These are phyloP conservation scores for Turritis glabra DNA, from an alignment of 345 rosid genomes.

Conservation along the genomic window DNA sequence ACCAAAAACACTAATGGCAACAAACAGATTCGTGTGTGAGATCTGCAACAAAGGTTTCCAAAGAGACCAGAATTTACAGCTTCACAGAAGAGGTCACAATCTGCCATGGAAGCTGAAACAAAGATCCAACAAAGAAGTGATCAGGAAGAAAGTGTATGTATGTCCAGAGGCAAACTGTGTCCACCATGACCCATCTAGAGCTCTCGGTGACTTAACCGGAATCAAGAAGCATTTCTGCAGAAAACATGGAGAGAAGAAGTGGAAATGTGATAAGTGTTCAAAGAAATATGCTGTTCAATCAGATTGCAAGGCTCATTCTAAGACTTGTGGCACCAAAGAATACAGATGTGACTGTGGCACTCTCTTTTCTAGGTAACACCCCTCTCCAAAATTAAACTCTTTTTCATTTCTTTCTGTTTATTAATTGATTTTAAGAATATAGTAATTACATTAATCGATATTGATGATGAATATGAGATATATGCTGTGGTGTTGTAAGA, in stretches of 20 bases:
- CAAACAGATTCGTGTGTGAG: conserved; percentile 82
- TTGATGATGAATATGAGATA: conserved; percentile 13
- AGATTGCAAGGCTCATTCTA: conserved; percentile 96
- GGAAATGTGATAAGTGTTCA: conserved; percentile 94
- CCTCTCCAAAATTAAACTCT: background rate
- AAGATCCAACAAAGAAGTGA: conserved; percentile 63
- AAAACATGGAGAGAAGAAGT: conserved; percentile 94
- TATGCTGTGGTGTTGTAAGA: conserved; percentile 14
- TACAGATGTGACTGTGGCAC: conserved; percentile 97
- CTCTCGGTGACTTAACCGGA: conserved; percentile 93
- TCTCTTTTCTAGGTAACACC: conserved; percentile 80
- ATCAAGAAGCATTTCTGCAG: conserved; percentile 92
- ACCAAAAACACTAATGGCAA: conserved; percentile 75
- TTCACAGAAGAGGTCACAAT: conserved; percentile 85
- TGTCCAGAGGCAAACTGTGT: conserved; percentile 81
- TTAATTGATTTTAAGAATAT: conserved; percentile 8
- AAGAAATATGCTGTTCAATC: conserved; percentile 97
- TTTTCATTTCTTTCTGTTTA: background rate
- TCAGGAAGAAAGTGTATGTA: conserved; percentile 52
- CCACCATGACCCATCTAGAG: conserved; percentile 92
- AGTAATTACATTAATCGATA: conserved; percentile 6
- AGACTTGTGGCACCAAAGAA: conserved; percentile 93
- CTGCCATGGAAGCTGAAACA: conserved; percentile 95
- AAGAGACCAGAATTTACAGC: conserved; percentile 87
- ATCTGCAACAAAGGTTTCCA: conserved; percentile 91